phyloP scores from a whole-genome alignment of 2,329 filamentous ascomycete genomes.

The Orbilia blumenaviensis region DNA sequence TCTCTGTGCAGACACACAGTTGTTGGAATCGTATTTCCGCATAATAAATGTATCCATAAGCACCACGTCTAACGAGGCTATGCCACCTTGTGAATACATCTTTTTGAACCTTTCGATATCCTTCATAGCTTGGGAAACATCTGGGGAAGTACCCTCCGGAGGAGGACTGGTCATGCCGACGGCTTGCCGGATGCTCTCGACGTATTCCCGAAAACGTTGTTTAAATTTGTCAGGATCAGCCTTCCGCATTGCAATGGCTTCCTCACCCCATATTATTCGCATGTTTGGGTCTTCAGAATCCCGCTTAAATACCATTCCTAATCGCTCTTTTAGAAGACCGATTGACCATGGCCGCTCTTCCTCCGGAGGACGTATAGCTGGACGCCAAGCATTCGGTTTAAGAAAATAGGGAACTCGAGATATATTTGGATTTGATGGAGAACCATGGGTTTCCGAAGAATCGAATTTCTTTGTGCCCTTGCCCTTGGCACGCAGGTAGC shows the following conservation, averaged over 20 bases:
- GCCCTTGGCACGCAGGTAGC: neutral
- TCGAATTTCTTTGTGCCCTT: neutral
- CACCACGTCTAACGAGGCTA: slow-evolving; percentile 34
- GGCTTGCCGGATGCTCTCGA: slow-evolving; percentile 37
- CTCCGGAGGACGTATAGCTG: neutral
- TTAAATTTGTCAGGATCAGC: slow-evolving; percentile 40
- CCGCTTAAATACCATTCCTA: slow-evolving; percentile 33
- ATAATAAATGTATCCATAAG: slow-evolving; percentile 52
- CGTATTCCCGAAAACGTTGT: slow-evolving; percentile 34
- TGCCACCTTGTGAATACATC: slow-evolving; percentile 40
- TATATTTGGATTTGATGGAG: too few relatives aligned
- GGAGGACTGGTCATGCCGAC: neutral
- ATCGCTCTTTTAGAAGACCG: slow-evolving; percentile 35
- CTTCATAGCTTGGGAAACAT: neutral
- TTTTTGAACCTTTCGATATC: slow-evolving; percentile 33
- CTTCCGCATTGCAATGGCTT: slow-evolving; percentile 23
- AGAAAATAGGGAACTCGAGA: neutral
- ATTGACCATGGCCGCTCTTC: slow-evolving; percentile 40
- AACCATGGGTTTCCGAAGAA: too few relatives aligned
- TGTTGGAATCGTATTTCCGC: slow-evolving; percentile 29
- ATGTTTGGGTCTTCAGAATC: slow-evolving; percentile 15
- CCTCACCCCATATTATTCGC: slow-evolving; percentile 42
- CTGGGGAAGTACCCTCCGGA: neutral
- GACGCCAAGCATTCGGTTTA: neutral
- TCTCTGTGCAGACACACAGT: slow-evolving; percentile 38